These are phyloP conservation scores for Deuterostichococcus epilithicus DNA, from an alignment of 139 green algal species.

Conservation along the genomic window DNA sequence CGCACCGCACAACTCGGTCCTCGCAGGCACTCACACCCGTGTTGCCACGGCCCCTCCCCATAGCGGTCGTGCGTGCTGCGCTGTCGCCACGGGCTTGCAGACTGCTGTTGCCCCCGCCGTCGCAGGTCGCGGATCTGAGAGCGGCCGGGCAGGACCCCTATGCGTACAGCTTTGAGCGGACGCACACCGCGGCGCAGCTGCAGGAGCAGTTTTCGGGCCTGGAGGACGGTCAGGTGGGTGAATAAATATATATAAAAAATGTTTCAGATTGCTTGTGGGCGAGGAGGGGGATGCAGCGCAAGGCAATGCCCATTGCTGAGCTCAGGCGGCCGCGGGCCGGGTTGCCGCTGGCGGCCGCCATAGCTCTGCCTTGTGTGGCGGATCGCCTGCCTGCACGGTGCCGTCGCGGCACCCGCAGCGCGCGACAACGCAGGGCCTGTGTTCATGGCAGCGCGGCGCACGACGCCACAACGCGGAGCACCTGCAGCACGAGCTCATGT, in stretches of 20 bases:
- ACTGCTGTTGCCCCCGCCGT: not conserved
- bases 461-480: too few species aligned
- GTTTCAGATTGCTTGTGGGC: not conserved
- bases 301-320: too few species aligned
- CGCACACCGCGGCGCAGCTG: slow-evolving; percentile 73
- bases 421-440: too few species aligned
- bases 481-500: too few species aligned
- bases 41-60: not conserved
- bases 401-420: too few species aligned
- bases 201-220: slow-evolving; percentile 66
- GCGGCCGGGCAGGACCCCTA: slow-evolving; percentile 76
- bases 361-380: too few species aligned
- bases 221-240: slow-evolving; percentile 49
- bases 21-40: not conserved
- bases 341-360: too few species aligned
- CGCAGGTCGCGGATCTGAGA: slow-evolving; percentile 63
- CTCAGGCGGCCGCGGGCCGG: too few species aligned
- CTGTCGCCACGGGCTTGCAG: not conserved
- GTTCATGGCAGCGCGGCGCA: too few species aligned
- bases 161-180: slow-evolving; percentile 88
- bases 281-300: not conserved
- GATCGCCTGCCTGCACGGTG: too few species aligned
- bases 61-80: not conserved
- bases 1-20: not conserved
- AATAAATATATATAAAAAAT: too few species aligned